Evolutionary conservation across 371 early-diverging fungal genomes (phyloP), one percentile per base, ranked within the genome.

Genomic region (Fennellomyces sp.): DNA sequence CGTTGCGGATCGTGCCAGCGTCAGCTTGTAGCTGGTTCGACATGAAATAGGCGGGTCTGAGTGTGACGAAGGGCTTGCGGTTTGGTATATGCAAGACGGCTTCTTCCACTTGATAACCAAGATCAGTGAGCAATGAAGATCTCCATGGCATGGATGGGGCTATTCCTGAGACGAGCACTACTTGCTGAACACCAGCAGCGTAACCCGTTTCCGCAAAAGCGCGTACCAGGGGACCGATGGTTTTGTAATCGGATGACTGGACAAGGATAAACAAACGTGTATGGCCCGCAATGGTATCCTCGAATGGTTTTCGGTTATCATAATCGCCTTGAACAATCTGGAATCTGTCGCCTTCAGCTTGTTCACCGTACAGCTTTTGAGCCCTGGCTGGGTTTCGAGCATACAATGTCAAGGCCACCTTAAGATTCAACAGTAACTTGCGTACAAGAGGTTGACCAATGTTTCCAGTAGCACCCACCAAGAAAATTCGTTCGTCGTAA

Each of bases 391-490:
- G 53, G 2, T 19, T 25, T 17, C 53, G 35, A 7, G 53, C 36
- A 53, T 53, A 53, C 1, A 53, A 23, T 35, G 53, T 53, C 4
- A 35, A 11, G 5, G 53, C 2, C 8, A 53, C 33, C 8, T 45
- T 45, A 23, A 25, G 45, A 45, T 45, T 23, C 4, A 5, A 5
- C 10, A 65, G 19, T 1, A 72, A 52, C 11, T 61, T 61, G 23
- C 39, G 28, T 1, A 65, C 68, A 13, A 53, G 21, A 3, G 52
- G 55, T 5, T 28, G 25, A 19, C 72, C 76, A 61, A 72, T 49
- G 15, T 67, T 57, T 17, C 73, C 76, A 25, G 76, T 70, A 12
- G 59, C 70, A 10, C 76, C 73, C 15, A 72, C n/a, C 11, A 75
- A 26, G 26, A 62, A 72, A 2, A 72, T 39, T 4, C 60, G 56